Conservation (phyloP, 2,329 filamentous ascomycete genomes). For the Talaromyces sp. region DNA sequence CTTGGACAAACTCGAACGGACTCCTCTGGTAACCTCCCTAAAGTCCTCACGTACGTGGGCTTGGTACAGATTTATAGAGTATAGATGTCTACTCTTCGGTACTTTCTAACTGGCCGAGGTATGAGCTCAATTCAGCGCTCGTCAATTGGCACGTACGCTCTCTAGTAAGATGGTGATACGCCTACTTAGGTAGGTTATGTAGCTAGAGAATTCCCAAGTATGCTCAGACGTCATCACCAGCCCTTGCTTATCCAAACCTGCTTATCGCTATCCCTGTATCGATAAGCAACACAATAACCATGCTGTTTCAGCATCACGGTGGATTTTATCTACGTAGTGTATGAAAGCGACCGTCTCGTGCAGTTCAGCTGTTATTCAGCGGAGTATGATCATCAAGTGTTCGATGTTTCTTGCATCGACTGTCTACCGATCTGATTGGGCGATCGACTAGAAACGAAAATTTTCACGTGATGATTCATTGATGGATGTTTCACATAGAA, state of each 20-base stretch:
- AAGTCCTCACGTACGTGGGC: too few species aligned
- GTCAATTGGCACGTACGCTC: too few species aligned
- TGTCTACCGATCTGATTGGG: neutral
- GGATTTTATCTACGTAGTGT: too few species aligned
- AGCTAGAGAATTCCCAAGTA: neutral
- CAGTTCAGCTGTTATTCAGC: neutral
- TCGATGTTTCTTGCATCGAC: neutral
- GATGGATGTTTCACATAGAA: neutral
- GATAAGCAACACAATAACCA: neutral
- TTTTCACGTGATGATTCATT: neutral
- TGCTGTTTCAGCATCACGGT: neutral
- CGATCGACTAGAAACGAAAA: neutral
- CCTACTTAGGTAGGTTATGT: neutral
- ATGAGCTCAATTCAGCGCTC: too few species aligned
- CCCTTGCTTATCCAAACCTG: neutral
- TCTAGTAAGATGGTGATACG: too few species aligned
- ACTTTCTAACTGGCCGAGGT: too few species aligned
- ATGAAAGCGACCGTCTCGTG: neutral
- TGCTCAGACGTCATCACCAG: neutral
- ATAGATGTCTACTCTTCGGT: too few species aligned
- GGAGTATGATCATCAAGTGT: neutral
- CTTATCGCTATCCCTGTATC: constrained; percentile 3
- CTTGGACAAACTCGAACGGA: neutral
- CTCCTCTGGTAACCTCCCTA: neutral
- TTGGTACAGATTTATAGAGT: too few species aligned